Base-by-base conservation (phyloP, 2,329 filamentous ascomycete species). In the Didymosphaeria variabile region DNA sequence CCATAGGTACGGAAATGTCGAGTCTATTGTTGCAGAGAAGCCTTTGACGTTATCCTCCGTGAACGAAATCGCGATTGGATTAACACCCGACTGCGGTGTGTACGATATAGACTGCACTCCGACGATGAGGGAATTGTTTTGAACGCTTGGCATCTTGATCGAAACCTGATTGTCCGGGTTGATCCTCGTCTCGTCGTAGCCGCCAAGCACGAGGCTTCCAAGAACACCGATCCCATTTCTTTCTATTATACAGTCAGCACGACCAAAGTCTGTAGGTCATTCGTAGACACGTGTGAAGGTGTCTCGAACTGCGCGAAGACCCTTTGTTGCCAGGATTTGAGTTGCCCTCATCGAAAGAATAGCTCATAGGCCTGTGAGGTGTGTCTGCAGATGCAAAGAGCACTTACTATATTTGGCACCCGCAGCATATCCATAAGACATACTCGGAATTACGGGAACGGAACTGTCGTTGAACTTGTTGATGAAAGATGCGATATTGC, bases 161-260 rank as follows among this genome's bases (percentile, higher is more conserved):
- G 60, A 67, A 1, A 60, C 61, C 2, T 72, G 61, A 15, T 61
- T 55, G 10, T 67, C 58, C n/a, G 54, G 1, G 23, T 61, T 66
- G 13, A 77, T 63, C 10, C 79, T 72, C 0, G 75, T 69, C 32
- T 67, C 59, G 58, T 83, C 80, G 55, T 78, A 82, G 6, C 81
- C 80, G 13, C 81, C 80, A 1, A 82, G 66, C 0, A 79, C 73
- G 5, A 81, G 69, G 44, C 66, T 79, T 21, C 71, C 77, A 2
- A 58, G 55, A 21, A 65, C 64, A 31, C 74, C 75, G n/a, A 63
- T 66, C 4, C 57, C 34, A 38, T 67, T 67, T 29, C 75, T 75
- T n/a, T 67, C 75, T 78, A 26, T 9, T 2, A 2, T 8, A 13
- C 1, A 12, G 50, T 74, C 55, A 72, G 66, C 21, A 40, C 21